Evolutionary conservation across 2,329 filamentous ascomycete species (phyloP), one percentile per base, ranked within the genome.

Genomic region (Penicillium sp.): DNA sequence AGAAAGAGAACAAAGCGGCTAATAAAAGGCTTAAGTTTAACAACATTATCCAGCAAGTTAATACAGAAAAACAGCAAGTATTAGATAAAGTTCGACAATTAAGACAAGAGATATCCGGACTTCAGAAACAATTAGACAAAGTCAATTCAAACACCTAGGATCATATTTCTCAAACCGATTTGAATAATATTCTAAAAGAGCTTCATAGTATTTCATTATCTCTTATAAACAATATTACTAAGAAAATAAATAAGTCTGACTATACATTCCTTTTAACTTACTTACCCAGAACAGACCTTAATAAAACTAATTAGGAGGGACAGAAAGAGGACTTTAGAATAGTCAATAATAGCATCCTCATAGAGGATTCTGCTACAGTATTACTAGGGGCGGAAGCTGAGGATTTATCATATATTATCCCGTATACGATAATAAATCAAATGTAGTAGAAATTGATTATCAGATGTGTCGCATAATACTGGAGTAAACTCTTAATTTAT

Each of bases 401-500:
- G 26, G 21, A 44, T 44, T n/a, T 44, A 26, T 24, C 40, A 26
- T 44, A 18, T 21, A 44, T 44, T 16, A 5, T 13, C 10, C 16
- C 16, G 6, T 44, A 44, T 28, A 21, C 40, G 16, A 21, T 21
- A 44, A 26, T 44, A 21, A 33, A 33, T 33, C 75, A 79, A n/a
- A 53, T 10, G 16, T 42, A 5, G 3, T 42, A 10, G 19, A 42
- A 42, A 42, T 21, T 23, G 19, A 24, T 42, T 10, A 26, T 21
- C 19, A 11, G 19, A 23, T 14, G 24, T 5, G 18, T 14, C 13
- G 39, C 19, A 42, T 10, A 19, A 42, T 23, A 5, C 39, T 33
- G 29, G 13, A 33, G 29, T 33, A 33, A 33, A 33, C 29, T 14
- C 29, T 33, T 13, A 33, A 33, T 33, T 33, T n/a, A 33, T 33